Evolutionary conservation across 2,329 filamentous ascomycete genomes (phyloP), one percentile per base, ranked within the genome.

Genomic region (Botryosphaeria dothidea): DNA sequence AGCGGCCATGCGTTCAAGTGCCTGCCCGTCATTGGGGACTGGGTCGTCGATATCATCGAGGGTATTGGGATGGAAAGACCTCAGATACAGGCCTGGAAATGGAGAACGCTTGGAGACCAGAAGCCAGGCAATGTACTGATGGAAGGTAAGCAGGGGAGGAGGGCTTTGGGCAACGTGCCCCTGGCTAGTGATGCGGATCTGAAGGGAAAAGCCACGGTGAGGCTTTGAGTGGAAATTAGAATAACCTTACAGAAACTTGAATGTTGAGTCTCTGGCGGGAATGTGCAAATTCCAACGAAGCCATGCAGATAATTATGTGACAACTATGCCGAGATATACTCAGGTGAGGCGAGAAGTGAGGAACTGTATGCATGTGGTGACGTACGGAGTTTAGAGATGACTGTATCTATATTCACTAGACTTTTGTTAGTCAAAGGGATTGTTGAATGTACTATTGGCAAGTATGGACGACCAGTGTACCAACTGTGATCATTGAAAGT

Each of bases 1-100:
- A 70, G 68, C 52, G 73, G 72, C 8, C 73, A 75, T 66, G 73
- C 70, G 0, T 75, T 74, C 64, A 74, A 75, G 62, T 74, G 69
- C 62, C 38, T 75, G 43, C 72, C 72, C 8, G 70, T 71, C 5
- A 31, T 74, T 36, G 73, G 73, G 0, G 67, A 69, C 45, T 67
- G 71, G 65, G 64, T 73, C 11, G 72, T 72, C 0, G 70, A 73
- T 66, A 66, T 71, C 11, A 65, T 72, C 31, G 69, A 71, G 34
- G 56, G 56, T 6, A 68, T 66, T 29, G 51, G 51, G 17, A 70
- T 58, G 60, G 61, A 68, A 21, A 41, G 54, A 8, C 62, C 64
- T 9, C 31, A 58, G 6, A 63, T 67, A 2, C 64, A 66, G 19
- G 52, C 65, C 6, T 65, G 65, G 65, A 66, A 60, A 52, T 70